A percentile compares a stretch with the other conserved stretches of the same genome.
phyloP scores from a whole-genome alignment of 345 rosid species.

The Firmiana major region DNA sequence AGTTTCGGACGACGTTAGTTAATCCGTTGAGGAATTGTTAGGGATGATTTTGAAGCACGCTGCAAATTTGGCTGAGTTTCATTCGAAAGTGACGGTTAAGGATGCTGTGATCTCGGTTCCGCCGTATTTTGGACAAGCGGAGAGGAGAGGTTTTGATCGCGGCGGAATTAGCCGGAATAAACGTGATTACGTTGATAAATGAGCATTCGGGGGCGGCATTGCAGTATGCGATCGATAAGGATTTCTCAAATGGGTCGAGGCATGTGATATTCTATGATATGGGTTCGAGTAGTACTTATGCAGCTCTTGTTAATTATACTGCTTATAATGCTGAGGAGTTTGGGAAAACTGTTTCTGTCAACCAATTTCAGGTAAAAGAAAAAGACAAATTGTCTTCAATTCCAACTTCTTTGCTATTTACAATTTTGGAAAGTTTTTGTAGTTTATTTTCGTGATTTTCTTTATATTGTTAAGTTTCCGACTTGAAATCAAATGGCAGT shows the following conservation, averaged over 20 bases:
- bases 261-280: conserved; percentile 92
- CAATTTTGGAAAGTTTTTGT: neutral
- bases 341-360: conserved; percentile 79
- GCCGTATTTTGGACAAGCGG: conserved; percentile 93
- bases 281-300: conserved; percentile 91
- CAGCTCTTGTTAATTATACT: conserved; percentile 83
- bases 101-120: conserved; percentile 85
- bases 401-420: neutral
- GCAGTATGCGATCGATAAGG: conserved; percentile 98
- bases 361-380: conserved; percentile 81
- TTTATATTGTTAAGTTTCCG: neutral
- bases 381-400: neutral
- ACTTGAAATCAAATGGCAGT: neutral
- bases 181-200: conserved; percentile 70
- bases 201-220: conserved; percentile 97
- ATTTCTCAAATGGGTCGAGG: conserved; percentile 80
- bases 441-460: neutral
- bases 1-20: conserved; percentile 45
- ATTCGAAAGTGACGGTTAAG: conserved; percentile 60
- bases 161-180: conserved; percentile 86
- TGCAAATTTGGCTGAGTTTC: conserved; percentile 67
- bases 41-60: conserved; percentile 84
- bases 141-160: conserved; percentile 88
- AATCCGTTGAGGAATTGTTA: conserved; percentile 78
- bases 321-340: conserved; percentile 77